phyloP scores from a whole-genome alignment of 2,329 filamentous ascomycete genomes.

The Aquanectria penicillioides region DNA sequence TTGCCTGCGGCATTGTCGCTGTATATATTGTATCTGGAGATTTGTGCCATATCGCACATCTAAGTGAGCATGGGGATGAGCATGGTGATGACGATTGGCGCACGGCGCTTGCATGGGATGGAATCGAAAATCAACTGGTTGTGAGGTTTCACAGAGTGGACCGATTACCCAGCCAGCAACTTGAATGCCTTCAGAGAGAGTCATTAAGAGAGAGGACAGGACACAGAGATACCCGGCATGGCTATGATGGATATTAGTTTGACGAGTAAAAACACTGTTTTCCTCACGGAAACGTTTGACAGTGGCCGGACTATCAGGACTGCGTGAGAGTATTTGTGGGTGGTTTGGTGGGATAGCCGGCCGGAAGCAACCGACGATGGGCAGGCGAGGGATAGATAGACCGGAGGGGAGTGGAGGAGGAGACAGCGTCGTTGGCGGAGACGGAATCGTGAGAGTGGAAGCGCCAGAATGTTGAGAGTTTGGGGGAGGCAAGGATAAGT shows the following conservation, averaged over 20 bases:
- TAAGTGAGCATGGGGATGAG: background rate
- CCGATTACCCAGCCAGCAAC: too few species aligned
- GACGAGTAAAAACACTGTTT: background rate
- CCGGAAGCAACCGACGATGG: background rate
- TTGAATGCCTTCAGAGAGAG: too few species aligned
- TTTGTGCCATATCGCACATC: too few species aligned
- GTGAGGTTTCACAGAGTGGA: too few species aligned
- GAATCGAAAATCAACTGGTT: background rate
- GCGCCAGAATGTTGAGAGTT: background rate
- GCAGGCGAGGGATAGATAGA: background rate
- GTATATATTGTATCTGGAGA: too few species aligned
- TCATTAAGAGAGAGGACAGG: too few species aligned
- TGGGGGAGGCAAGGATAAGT: background rate
- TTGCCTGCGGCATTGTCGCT: too few species aligned
- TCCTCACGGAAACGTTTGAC: background rate
- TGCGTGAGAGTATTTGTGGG: background rate
- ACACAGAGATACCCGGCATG: background rate
- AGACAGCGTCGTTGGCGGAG: too few species aligned
- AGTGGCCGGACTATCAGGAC: background rate
- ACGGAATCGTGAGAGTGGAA: too few species aligned
- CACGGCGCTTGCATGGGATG: background rate
- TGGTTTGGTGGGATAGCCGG: background rate
- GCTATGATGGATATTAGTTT: slow-evolving; percentile 2
- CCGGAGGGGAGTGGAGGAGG: background rate
- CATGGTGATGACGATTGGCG: background rate